Base-by-base conservation (phyloP, 1,139 yeast species). In the Yamadazyma oceani region DNA sequence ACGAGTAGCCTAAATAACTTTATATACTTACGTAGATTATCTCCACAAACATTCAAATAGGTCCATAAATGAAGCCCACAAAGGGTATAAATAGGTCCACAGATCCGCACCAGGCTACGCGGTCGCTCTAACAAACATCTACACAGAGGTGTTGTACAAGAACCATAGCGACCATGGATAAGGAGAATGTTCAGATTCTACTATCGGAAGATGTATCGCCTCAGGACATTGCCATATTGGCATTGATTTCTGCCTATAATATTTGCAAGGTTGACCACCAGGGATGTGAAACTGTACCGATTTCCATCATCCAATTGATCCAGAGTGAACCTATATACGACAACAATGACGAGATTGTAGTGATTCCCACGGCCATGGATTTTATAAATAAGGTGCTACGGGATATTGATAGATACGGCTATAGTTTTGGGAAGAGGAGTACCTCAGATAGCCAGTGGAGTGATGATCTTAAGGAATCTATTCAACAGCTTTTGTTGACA, bases 181-280 rank as follows among this genome's bases (percentile, higher is more conserved):
- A 32, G 17, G 38, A 32, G 14, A 39, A 42, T 30, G 38, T 38
- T 5, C 40, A 39, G 31, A 32, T 47, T 17, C 35, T 48, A 4
- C 37, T 63, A 17, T 55, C 66, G 3, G 70, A 65, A 38, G 68
- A 61, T 40, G 44, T 66, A 11, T 62, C 69, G 14, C 71, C 72
- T 3, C 66, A 61, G 34, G 63, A 60, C 34, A 52, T 67, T 7
- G 61, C 67, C 9, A 41, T 65, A 1, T 45, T 64, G 8, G 29
- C 41, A 17, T 29, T 43, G 19, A 37, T 43, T 16, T 27, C 30
- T 9, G 30, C 30, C 11, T 27, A 27, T 11, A 27, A 16, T 4
- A 21, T 27, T 10, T 27, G 30, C n/a, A 27, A 27, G 12, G 16
- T 10, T 7, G 30, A 27, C n/a, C 30, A 16, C 6, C 30, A 16